Conservation (phyloP, 2,329 filamentous ascomycete genomes). For the Ascochyta clinopodiicola region DNA sequence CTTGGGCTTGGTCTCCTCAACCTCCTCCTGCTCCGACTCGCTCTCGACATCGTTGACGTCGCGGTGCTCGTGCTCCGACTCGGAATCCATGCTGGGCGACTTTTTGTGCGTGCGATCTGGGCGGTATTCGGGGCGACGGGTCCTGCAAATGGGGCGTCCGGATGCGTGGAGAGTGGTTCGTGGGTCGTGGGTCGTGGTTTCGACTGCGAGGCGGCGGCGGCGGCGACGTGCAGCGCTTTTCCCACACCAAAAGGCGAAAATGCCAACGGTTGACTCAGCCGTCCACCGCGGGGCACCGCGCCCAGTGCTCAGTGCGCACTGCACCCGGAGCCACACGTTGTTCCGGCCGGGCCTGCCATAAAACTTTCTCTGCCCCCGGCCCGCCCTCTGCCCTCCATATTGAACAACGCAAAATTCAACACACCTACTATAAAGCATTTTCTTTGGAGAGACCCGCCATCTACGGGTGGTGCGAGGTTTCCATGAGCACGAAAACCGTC, state of each 20-base stretch:
- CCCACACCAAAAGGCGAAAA: conserved; percentile 45
- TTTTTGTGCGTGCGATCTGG: background rate
- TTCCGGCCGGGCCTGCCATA: conserved; percentile 21
- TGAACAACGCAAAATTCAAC: conserved; percentile 63
- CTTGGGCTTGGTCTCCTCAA: conserved; percentile 69
- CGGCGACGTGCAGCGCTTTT: conserved; percentile 14
- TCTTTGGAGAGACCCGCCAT: conserved; percentile 56
- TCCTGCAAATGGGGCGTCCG: conserved; percentile 9
- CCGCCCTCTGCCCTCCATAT: conserved; percentile 51
- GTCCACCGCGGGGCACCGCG: conserved; percentile 36
- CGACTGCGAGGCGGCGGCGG: background rate
- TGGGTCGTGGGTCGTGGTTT: no score
- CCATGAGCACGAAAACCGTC: conserved; percentile 67
- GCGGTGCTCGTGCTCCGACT: conserved; percentile 50
- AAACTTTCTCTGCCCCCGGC: conserved; percentile 31
- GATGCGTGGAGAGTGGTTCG: background rate
- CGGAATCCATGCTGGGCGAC: conserved; percentile 50
- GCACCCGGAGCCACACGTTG: background rate
- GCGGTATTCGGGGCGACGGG: background rate
- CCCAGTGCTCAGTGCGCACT: conserved; percentile 18
- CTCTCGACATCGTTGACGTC: conserved; percentile 43
- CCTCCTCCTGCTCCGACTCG: conserved; percentile 77
- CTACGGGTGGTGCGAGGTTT: conserved; percentile 48
- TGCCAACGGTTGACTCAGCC: conserved; percentile 36
- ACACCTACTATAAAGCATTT: conserved; percentile 58